Conservation (phyloP, 2,329 filamentous ascomycete species). For the Endocalyx cinctus region DNA sequence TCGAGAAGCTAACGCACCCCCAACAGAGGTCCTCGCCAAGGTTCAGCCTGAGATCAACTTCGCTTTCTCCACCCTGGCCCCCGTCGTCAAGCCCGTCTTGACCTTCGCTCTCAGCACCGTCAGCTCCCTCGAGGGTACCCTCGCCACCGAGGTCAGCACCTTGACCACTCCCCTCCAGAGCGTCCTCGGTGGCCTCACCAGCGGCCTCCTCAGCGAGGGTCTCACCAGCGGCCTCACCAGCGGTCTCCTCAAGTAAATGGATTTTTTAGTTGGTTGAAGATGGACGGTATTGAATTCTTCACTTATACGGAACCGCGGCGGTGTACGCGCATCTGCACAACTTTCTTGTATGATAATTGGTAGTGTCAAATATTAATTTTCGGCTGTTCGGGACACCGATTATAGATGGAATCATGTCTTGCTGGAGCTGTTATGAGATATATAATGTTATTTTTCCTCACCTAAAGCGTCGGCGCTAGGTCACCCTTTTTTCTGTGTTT, state of each 20-base stretch:
- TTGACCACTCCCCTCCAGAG: constrained; percentile 16
- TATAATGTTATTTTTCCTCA: too few relatives aligned
- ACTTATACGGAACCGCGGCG: too few relatives aligned
- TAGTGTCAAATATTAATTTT: too few relatives aligned
- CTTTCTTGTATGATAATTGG: constrained; percentile 6
- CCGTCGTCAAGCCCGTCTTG: constrained; percentile 20
- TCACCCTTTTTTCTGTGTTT: too few relatives aligned
- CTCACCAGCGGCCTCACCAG: constrained; percentile 9
- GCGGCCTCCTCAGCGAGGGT: constrained; percentile 6
- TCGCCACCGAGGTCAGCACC: constrained; percentile 11
- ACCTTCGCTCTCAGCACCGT: constrained; percentile 11
- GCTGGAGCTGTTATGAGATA: too few relatives aligned
- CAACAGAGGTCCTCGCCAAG: constrained; percentile 17
- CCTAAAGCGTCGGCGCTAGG: too few relatives aligned
- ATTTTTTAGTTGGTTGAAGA: too few relatives aligned
- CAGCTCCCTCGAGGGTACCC: constrained; percentile 11
- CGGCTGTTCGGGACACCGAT: too few relatives aligned
- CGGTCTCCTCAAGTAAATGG: too few relatives aligned
- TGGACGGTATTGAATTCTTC: too few relatives aligned
- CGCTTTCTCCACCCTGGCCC: constrained; percentile 16
- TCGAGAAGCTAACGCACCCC: constrained; percentile 10
- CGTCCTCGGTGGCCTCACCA: constrained; percentile 12
- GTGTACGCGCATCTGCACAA: too few relatives aligned
- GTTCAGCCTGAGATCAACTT: constrained; percentile 23
- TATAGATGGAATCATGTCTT: too few relatives aligned